Percentiles rank a stretch among this genome's conserved stretches.
Conservation (phyloP, 2,329 filamentous ascomycete genomes). For the Aureobasidium sp. region DNA sequence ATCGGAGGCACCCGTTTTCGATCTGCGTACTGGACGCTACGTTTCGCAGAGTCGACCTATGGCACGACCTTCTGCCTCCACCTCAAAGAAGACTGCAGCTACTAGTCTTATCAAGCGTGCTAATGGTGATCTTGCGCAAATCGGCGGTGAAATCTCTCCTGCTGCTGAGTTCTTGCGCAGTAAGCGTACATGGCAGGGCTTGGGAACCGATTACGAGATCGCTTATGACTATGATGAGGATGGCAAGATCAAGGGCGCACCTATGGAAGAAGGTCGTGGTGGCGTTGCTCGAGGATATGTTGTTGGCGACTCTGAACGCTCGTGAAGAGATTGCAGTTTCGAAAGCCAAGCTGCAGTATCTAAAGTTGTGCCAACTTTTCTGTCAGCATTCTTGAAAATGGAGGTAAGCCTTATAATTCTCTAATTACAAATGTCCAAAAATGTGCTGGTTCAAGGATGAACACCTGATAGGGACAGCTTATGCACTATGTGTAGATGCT, state of each 20-base stretch:
- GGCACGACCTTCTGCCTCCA: constrained; percentile 25
- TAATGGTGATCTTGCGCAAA: constrained; percentile 66
- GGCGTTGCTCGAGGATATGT: constrained; percentile 86
- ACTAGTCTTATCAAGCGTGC: constrained; percentile 52
- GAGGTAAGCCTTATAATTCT: constrained; percentile 61
- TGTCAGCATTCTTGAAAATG: constrained; percentile 19
- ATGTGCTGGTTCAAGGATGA: constrained; percentile 62
- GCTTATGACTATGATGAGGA: constrained; percentile 51
- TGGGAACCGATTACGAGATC: constrained; percentile 76
- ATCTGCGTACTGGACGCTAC: constrained; percentile 80
- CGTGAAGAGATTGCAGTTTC: background rate
- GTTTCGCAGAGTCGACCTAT: constrained; percentile 73
- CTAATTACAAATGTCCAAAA: background rate
- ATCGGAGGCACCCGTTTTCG: constrained; percentile 75
- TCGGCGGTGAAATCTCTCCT: constrained; percentile 83
- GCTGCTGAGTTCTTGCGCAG: constrained; percentile 80
- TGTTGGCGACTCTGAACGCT: constrained; percentile 49
- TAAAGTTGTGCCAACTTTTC: too few relatives aligned
- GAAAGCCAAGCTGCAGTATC: too few relatives aligned
- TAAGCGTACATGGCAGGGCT: constrained; percentile 80
- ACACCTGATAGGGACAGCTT: constrained; percentile 99
- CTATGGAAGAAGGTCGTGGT: constrained; percentile 76
- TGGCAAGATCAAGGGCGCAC: constrained; percentile 47
- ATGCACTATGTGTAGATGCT: constrained; percentile 81
- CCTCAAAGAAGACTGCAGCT: constrained; percentile 9